Evolutionary conservation across 495 filamentous ascomycete species (phyloP).

Genomic region (Penicillium macrosclerotiorum): DNA sequence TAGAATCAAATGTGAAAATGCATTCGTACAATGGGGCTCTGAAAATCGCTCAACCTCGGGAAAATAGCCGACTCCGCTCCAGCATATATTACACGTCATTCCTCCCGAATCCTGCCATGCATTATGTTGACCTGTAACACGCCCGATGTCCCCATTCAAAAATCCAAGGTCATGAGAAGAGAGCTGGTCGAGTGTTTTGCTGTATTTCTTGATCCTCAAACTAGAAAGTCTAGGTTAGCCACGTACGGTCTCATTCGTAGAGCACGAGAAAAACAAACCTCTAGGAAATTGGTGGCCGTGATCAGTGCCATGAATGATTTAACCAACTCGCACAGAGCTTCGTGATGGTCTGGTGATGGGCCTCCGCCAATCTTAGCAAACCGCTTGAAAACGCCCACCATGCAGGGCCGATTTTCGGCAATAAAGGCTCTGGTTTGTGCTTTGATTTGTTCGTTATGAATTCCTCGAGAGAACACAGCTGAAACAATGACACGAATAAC

Average conservation of each 20-base stretch:
- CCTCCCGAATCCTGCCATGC: background rate
- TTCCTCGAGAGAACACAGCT: conserved; percentile 72
- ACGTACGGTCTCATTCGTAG: background rate
- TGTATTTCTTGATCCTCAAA: conserved; percentile 43
- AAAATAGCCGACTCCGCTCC: conserved; percentile 19
- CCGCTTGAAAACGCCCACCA: conserved; percentile 89
- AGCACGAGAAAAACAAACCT: conserved; percentile 42
- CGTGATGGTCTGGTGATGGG: conserved; percentile 34
- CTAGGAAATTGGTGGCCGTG: conserved; percentile 57
- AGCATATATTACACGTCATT: conserved; percentile 20
- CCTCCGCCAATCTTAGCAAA: conserved; percentile 72
- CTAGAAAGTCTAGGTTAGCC: conserved; percentile 22
- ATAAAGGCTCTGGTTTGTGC: conserved; percentile 75
- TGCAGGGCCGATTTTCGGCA: conserved; percentile 70
- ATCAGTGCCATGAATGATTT: conserved; percentile 61
- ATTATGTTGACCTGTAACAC: background rate
- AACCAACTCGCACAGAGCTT: conserved; percentile 51
- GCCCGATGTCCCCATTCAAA: background rate
- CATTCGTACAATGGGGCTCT: conserved; percentile 4
- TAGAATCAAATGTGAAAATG: background rate
- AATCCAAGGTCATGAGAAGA: conserved; percentile 39
- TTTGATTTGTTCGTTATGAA: conserved; percentile 74
- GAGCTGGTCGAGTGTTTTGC: conserved; percentile 26
- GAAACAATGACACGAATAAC: conserved; percentile 78
- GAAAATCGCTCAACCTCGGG: conserved; percentile 17